phyloP scores from a whole-genome alignment of 208 protist species.

The Jaenimonas drosophilae region DNA sequence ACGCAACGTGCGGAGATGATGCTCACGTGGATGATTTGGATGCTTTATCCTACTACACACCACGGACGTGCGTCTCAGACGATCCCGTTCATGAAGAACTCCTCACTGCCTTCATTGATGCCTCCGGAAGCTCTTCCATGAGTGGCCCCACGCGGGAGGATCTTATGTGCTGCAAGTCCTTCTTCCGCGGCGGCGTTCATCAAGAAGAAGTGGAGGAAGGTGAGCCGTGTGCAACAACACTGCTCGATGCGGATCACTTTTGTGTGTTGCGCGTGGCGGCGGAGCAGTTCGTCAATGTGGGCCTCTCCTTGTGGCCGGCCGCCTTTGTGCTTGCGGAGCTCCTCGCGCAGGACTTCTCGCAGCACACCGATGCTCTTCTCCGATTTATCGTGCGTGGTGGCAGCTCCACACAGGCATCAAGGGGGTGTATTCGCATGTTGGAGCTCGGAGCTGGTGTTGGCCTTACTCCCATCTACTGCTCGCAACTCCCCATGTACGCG shows the following conservation, averaged over 20 bases:
- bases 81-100: constrained; percentile 37
- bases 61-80: constrained; percentile 2
- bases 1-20: constrained; percentile 6
- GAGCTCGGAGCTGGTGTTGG: constrained; percentile 73
- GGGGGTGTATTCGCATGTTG: constrained; percentile 39
- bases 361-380: constrained; percentile 2
- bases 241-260: constrained; percentile 12
- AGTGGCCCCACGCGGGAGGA: constrained; percentile 6
- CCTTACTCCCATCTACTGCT: constrained; percentile 44
- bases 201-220: too few relatives aligned
- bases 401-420: constrained; percentile 1
- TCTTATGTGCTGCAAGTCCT: constrained; percentile 60
- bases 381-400: too few relatives aligned
- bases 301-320: constrained; percentile 68
- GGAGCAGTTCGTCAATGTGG: constrained; percentile 71
- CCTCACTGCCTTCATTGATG: constrained; percentile 53
- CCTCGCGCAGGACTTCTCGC: constrained; percentile 40
- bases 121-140: too few relatives aligned
- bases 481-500: constrained; percentile 23
- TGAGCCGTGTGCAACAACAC: too few relatives aligned
- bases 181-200: constrained; percentile 28
- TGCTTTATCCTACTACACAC: too few relatives aligned
- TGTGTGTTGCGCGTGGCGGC: constrained; percentile 35
- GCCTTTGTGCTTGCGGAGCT: constrained; percentile 71
- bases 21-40: constrained; percentile 3